Evolutionary conservation across 139 green algal genomes (phyloP), one percentile per base, ranked within the genome.

Genomic region (Chara braunii): DNA sequence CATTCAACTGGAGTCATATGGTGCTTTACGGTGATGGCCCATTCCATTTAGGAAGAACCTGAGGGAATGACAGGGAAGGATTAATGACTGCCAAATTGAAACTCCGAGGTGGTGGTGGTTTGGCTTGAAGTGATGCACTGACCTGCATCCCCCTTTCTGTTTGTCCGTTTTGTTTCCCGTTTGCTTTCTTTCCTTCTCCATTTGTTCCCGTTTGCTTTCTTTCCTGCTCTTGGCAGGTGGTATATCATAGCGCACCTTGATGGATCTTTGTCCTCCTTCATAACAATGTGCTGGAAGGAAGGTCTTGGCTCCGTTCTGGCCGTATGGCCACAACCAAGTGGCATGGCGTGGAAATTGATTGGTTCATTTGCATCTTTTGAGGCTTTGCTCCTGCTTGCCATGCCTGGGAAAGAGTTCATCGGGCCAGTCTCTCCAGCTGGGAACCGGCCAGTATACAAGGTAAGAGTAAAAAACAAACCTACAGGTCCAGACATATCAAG

Each of bases 361-460:
- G 64, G 30, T 3, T 42, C 35, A 1, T 89, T 85, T 74, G 80
- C 80, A n/a, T 45, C 54, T 3, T 65, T 87, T 32, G 42, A 87
- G 43, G 82, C 82, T 14, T 4, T 70, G 0, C 51, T 89, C 7
- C 77, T 85, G 68, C 45, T 87, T 23, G 42, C 66, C 24, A 34
- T 86, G 18, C 84, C 84, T 18, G 84, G 80, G 30, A 81, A 80
- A 43, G 51, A 31, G 40, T 68, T 76, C 43, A 45, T 80, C 30
- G 84, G 80, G 6, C 81, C 79, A 18, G 62, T 83, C 12, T 80
- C 84, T 1, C 81, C 84, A 3, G 83, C 79, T 24, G 84, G 84
- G 33, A 87, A 87, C 56, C 63, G 69, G 1, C 84, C 84, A 18
- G 63, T 86, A 23, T 89, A 89, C 72, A 84, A 83, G 71, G 83